Percentiles rank a stretch among this genome's conserved stretches.
These are phyloP conservation scores for Aureobasidium leucospermi DNA, from an alignment of 2,329 filamentous ascomycete species.

Conservation along the genomic window DNA sequence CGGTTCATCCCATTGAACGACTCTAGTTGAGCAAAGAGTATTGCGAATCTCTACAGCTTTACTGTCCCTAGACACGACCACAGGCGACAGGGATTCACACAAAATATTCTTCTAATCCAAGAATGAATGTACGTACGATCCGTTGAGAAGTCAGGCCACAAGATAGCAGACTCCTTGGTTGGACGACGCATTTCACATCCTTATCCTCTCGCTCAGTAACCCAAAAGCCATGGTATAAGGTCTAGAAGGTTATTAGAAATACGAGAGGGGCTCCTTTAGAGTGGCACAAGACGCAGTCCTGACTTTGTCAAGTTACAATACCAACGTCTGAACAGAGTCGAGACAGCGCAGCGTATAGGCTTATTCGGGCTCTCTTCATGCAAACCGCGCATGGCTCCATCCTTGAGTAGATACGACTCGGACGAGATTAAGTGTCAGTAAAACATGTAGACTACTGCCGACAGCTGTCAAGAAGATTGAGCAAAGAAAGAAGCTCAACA, in stretches of 20 bases:
- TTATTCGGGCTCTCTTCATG: not conserved
- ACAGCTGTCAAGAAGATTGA: no score
- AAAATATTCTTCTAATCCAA: no score
- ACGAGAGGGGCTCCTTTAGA: not conserved
- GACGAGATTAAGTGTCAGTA: no score
- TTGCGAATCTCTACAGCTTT: not conserved
- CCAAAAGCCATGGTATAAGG: constrained; percentile 4
- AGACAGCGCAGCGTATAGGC: not conserved
- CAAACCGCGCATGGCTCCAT: no score
- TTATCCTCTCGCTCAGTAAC: constrained; percentile 10
- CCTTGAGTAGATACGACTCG: no score
- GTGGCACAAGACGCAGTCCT: not conserved
- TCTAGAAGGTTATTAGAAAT: constrained; percentile 1
- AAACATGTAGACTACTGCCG: no score
- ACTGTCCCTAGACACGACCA: not conserved
- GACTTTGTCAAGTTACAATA: not conserved
- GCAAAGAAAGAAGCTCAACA: no score
- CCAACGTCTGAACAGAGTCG: not conserved
- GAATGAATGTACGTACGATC: not conserved
- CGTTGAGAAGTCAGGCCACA: not conserved
- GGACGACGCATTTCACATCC: constrained; percentile 3
- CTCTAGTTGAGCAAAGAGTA: no score
- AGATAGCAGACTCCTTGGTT: not conserved
- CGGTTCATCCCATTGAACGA: no score
- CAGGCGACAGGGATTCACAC: no score